Conservation (phyloP, 2,329 filamentous ascomycete genomes). For the Diaporthe destruens region DNA sequence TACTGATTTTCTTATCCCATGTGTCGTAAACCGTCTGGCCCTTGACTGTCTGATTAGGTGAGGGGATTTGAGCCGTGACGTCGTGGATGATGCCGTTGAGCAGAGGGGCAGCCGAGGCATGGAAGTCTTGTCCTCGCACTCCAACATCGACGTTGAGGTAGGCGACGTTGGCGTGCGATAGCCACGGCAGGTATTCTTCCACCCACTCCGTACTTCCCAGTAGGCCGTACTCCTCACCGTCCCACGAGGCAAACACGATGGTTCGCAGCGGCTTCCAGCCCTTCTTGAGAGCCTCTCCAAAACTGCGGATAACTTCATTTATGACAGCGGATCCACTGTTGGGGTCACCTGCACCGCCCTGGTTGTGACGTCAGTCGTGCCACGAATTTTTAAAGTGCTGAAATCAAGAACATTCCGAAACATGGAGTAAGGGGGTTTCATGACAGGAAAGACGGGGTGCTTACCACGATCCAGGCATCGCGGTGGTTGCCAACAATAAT, state of each 20-base stretch:
- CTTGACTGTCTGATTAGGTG: conserved; percentile 48
- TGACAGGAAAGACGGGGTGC: not conserved
- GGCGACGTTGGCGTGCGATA: conserved; percentile 76
- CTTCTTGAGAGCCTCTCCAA: conserved; percentile 76
- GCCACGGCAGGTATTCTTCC: conserved; percentile 84
- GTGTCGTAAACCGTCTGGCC: conserved; percentile 56
- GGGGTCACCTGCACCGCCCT: conserved; percentile 83
- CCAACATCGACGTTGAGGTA: conserved; percentile 85
- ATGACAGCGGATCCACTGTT: conserved; percentile 85
- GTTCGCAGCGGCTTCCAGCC: conserved; percentile 58
- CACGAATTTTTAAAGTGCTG: not conserved
- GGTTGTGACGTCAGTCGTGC: not conserved
- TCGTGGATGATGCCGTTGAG: conserved; percentile 67
- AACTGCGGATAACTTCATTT: conserved; percentile 82
- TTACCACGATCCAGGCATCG: conserved; percentile 82
- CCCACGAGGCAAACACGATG: conserved; percentile 80
- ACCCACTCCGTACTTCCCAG: conserved; percentile 89
- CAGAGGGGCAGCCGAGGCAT: conserved; percentile 73
- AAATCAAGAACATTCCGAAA: not conserved
- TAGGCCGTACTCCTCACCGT: conserved; percentile 83
- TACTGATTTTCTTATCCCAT: conserved; percentile 62
- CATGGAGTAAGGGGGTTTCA: not conserved
- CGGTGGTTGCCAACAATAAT: conserved; percentile 79
- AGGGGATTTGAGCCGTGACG: conserved; percentile 39
- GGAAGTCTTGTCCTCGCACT: conserved; percentile 60